Evolutionary conservation across 805 yeast species (phyloP).

Genomic region (Hanseniaspora hatyaiensis): DNA sequence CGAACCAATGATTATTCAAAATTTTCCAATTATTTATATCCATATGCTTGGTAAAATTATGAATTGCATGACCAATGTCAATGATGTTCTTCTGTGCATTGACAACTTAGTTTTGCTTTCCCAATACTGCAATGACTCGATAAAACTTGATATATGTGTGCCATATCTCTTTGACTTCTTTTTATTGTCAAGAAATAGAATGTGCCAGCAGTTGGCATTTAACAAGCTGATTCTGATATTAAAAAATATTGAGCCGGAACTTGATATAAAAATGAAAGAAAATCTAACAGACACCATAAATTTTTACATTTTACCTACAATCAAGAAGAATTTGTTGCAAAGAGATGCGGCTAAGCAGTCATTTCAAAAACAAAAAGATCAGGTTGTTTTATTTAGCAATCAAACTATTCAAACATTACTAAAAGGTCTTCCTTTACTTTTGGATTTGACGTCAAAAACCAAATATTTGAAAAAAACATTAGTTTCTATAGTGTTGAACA

Average conservation of each 20-base stretch:
- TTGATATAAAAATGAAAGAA: too few relatives aligned
- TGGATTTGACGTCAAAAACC: not conserved
- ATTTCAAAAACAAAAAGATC: too few relatives aligned
- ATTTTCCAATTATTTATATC: conserved; percentile 2
- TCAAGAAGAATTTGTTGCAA: not conserved
- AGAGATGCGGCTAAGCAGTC: too few relatives aligned
- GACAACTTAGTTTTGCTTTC: conserved; percentile 66
- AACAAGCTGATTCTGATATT: conserved; percentile 38
- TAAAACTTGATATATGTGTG: conserved; percentile 70
- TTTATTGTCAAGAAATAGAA: conserved; percentile 49
- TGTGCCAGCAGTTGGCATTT: conserved; percentile 58
- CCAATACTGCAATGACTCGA: conserved; percentile 68
- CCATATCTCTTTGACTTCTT: conserved; percentile 68
- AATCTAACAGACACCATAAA: conserved; percentile 36
- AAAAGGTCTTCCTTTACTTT: not conserved
- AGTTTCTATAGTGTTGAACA: conserved; percentile 49
- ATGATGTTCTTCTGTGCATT: conserved; percentile 41
- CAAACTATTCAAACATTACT: not conserved
- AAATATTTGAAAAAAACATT: conserved; percentile 32
- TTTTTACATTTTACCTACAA: conserved; percentile 9
- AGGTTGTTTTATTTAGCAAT: not conserved
- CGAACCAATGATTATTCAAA: not conserved
- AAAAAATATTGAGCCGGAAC: not conserved
- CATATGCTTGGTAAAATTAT: conserved; percentile 16
- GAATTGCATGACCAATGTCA: conserved; percentile 21